Evolutionary conservation across 371 early-diverging fungal species (phyloP).

Genomic region (Mortierella sp.): DNA sequence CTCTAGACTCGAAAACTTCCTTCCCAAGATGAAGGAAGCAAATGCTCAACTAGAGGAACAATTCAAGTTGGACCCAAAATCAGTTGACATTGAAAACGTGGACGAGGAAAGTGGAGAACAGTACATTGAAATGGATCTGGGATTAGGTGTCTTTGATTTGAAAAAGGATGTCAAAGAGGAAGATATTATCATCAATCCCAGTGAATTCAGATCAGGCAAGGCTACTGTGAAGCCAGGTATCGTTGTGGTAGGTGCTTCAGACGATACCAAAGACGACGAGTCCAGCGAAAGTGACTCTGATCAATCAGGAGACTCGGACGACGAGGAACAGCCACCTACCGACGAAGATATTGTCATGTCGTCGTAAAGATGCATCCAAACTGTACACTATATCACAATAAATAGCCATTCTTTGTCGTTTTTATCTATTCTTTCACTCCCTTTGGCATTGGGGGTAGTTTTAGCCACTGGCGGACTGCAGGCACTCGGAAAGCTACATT

Average conservation of each 20-base stretch:
- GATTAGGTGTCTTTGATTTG: conserved; percentile 52
- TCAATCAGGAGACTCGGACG: neutral
- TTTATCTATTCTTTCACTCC: neutral
- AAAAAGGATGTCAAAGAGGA: conserved; percentile 51
- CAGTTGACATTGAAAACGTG: conserved; percentile 54
- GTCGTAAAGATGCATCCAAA: conserved; percentile 4
- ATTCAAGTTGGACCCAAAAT: conserved; percentile 41
- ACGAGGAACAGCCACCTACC: conserved; percentile 15
- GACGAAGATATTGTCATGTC: conserved; percentile 40
- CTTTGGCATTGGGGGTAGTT: conserved; percentile 39
- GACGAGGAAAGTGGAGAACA: conserved; percentile 53
- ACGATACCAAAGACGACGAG: conserved; percentile 5
- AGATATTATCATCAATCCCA: conserved; percentile 51
- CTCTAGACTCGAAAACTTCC: conserved; percentile 45
- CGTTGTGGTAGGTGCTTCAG: conserved; percentile 44
- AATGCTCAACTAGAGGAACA: conserved; percentile 43
- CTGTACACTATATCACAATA: neutral
- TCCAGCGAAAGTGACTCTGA: neutral
- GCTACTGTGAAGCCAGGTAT: conserved; percentile 28
- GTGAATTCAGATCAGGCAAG: conserved; percentile 2
- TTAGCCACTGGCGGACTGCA: conserved; percentile 29
- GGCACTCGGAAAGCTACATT: conserved; percentile 61
- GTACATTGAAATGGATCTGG: conserved; percentile 56
- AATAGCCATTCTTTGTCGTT: neutral
- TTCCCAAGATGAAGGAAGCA: conserved; percentile 52